These are phyloP conservation scores for Chytriomyces confervae DNA, from an alignment of 192 early-diverging fungal genomes.

Conservation along the genomic window DNA sequence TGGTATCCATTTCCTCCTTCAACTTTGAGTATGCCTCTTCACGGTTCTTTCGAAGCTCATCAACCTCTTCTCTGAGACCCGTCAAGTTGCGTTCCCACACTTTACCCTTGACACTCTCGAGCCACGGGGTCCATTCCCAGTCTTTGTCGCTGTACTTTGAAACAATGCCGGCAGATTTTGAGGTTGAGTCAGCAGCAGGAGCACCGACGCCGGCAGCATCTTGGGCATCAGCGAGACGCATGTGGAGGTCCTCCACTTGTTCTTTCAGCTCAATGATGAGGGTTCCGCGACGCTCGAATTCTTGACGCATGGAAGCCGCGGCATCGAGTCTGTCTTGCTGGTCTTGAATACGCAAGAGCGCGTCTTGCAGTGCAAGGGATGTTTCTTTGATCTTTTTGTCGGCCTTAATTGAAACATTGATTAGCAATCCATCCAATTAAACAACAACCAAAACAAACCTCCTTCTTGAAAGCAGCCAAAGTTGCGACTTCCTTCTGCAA, in stretches of 20 bases:
- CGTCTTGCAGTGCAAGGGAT: constrained; percentile 21
- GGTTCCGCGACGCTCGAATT: constrained; percentile 16
- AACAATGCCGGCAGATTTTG: background rate
- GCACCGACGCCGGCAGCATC: background rate
- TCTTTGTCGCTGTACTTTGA: constrained; percentile 6
- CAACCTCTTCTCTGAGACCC: constrained; percentile 47
- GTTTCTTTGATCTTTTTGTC: constrained; percentile 17
- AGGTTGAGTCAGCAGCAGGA: background rate
- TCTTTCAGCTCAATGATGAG: constrained; percentile 39
- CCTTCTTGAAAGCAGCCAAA: constrained; percentile 9
- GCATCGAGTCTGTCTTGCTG: constrained; percentile 24
- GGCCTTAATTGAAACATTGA: background rate
- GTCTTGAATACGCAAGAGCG: constrained; percentile 22
- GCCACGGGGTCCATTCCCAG: constrained; percentile 53
- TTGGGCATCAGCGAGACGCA: constrained; percentile 11
- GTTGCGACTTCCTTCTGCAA: constrained; percentile 5
- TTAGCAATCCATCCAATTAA: background rate
- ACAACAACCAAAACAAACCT: constrained; percentile 3
- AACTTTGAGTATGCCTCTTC: constrained; percentile 34
- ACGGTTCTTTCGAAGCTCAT: constrained; percentile 35
- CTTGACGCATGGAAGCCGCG: constrained; percentile 29
- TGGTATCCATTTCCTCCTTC: constrained; percentile 29
- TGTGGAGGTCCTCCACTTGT: constrained; percentile 47
- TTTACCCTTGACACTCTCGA: constrained; percentile 39
- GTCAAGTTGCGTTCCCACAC: constrained; percentile 47